These are phyloP conservation scores for Zasmidium cellare DNA, from an alignment of 2,329 filamentous ascomycete genomes.

Conservation along the genomic window DNA sequence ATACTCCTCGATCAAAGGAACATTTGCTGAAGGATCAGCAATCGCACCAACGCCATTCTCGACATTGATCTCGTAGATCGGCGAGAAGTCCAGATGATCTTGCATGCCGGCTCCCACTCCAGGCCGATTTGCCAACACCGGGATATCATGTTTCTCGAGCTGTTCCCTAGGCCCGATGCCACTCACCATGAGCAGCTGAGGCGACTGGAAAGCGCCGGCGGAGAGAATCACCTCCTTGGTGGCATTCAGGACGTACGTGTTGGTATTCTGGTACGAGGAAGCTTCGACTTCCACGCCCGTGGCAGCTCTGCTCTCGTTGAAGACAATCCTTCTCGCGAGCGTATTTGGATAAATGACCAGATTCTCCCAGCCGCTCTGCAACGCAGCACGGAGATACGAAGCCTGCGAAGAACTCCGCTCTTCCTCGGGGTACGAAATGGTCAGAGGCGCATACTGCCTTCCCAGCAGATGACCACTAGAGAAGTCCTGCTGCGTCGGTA, in stretches of 20 bases:
- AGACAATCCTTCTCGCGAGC: slow-evolving; percentile 32
- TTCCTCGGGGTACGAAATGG: slow-evolving; percentile 17
- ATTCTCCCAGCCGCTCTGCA: slow-evolving; percentile 6
- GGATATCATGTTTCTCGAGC: slow-evolving; percentile 18
- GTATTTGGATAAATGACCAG: slow-evolving; percentile 12
- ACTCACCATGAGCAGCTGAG: slow-evolving; percentile 37
- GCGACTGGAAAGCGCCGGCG: slow-evolving; percentile 42
- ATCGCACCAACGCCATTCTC: slow-evolving; percentile 5
- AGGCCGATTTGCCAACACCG: slow-evolving; percentile 17
- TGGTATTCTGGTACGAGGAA: neutral
- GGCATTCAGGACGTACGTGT: slow-evolving; percentile 20
- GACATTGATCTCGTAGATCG: slow-evolving; percentile 12
- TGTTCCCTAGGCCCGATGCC: slow-evolving; percentile 19
- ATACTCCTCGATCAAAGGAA: slow-evolving; percentile 14
- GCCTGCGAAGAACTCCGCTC: slow-evolving; percentile 17
- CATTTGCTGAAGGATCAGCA: slow-evolving; percentile 4
- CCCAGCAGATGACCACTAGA: slow-evolving; percentile 13
- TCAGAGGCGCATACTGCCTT: slow-evolving; percentile 19
- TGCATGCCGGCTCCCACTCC: slow-evolving; percentile 22
- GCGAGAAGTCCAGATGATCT: slow-evolving; percentile 14
- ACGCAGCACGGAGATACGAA: slow-evolving; percentile 13
- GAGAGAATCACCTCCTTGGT: slow-evolving; percentile 47
- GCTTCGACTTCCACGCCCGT: slow-evolving; percentile 22
- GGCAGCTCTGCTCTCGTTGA: slow-evolving; percentile 30
- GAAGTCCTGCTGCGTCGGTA: slow-evolving; percentile 13